phyloP scores from a whole-genome alignment of 257 asterid species.

The Paulownia fortunei region DNA sequence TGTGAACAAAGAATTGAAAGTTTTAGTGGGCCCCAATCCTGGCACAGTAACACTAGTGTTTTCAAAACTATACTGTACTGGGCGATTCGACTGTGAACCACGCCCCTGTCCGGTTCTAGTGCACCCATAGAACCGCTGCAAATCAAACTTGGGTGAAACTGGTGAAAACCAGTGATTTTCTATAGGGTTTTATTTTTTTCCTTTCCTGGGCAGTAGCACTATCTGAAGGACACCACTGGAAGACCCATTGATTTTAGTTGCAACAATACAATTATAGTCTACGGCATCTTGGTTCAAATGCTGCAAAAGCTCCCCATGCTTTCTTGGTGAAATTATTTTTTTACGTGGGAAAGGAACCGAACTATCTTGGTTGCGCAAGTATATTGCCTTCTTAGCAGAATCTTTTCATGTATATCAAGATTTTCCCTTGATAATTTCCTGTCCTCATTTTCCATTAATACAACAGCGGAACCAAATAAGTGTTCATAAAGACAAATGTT shows the following conservation, averaged over 20 bases:
- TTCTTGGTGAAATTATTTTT: not conserved
- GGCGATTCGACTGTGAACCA: no score
- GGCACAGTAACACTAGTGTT: not conserved
- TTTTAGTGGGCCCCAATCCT: not conserved
- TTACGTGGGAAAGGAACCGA: not conserved
- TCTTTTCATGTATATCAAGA: constrained; percentile 15
- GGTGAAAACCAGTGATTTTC: no score
- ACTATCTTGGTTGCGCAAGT: not conserved
- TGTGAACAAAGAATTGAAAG: not conserved
- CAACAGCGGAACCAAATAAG: constrained; percentile 4
- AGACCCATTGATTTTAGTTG: no score
- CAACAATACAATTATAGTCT: no score
- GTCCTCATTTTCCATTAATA: constrained; percentile 28
- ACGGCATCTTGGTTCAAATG: no score
- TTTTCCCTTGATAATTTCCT: constrained; percentile 15
- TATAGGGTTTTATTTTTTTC: no score
- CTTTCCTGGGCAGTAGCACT: no score
- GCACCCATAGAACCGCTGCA: no score
- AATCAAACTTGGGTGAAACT: no score
- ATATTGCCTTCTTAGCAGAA: constrained; percentile 16
- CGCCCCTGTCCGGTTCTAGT: no score
- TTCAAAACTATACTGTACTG: not conserved
- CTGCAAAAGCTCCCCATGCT: no score
- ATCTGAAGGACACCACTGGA: no score
- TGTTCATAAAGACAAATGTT: not conserved